Evolutionary conservation across 352 stramenopile genomes (phyloP).

Genomic region (Phytophthora colocasiae): DNA sequence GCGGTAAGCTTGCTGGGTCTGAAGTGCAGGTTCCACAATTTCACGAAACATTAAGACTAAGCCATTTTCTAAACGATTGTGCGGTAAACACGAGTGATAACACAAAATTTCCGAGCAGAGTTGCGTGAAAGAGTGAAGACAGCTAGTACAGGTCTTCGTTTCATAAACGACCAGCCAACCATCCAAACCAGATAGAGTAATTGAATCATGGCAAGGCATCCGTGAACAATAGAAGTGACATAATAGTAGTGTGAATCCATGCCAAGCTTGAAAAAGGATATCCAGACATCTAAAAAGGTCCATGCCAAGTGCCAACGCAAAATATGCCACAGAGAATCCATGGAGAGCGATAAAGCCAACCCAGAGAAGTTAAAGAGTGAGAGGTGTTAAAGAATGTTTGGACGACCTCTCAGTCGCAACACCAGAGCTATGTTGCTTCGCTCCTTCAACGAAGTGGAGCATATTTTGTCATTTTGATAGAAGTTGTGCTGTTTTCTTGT

Average conservation of each 20-base stretch:
- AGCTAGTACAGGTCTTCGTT: slow-evolving; percentile 21
- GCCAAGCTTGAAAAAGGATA: slow-evolving; percentile 16
- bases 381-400: slow-evolving; percentile 11
- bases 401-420: neutral
- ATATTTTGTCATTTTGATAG: neutral
- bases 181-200: slow-evolving; percentile 27
- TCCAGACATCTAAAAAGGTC: slow-evolving; percentile 17
- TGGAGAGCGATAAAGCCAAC: slow-evolving; percentile 24
- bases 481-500: too few relatives aligned
- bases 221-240: slow-evolving; percentile 18
- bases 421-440: neutral
- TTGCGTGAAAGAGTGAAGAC: slow-evolving; percentile 10
- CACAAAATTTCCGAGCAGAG: neutral
- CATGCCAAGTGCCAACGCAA: slow-evolving; percentile 10
- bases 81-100: slow-evolving; percentile 10
- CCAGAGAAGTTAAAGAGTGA: slow-evolving; percentile 10
- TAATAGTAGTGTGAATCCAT: slow-evolving; percentile 10
- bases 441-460: neutral
- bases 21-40: slow-evolving; percentile 26
- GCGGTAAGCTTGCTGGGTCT: slow-evolving; percentile 28
- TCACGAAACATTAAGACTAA: slow-evolving; percentile 19
- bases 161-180: slow-evolving; percentile 29
- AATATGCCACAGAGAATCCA: slow-evolving; percentile 14
- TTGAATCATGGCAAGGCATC: slow-evolving; percentile 22
- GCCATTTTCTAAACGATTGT: slow-evolving; percentile 12